These are phyloP conservation scores for Talaromyces liani DNA, from an alignment of 495 filamentous ascomycete genomes.

Conservation along the genomic window DNA sequence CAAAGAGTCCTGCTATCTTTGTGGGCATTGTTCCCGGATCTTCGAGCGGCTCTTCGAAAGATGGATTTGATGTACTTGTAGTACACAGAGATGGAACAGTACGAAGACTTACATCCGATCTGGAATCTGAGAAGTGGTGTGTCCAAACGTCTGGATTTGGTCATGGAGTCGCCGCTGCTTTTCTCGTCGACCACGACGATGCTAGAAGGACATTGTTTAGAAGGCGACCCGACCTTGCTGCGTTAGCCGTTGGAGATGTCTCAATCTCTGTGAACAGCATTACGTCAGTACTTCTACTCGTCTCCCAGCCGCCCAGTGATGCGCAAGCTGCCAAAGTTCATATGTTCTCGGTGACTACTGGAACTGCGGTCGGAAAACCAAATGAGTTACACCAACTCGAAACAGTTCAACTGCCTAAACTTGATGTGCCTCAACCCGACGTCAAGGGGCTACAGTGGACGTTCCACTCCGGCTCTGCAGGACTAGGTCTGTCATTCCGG, in stretches of 20 bases:
- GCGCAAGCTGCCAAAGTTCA: constrained; percentile 32
- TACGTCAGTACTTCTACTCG: constrained; percentile 33
- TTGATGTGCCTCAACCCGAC: constrained; percentile 20
- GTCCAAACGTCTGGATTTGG: constrained; percentile 32
- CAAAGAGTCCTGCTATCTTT: constrained; percentile 33
- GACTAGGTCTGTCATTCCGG: constrained; percentile 35
- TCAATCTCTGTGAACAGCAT: constrained; percentile 19
- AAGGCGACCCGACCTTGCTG: constrained; percentile 33
- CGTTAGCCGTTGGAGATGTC: constrained; percentile 29
- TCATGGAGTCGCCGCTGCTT: constrained; percentile 30
- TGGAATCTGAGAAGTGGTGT: constrained; percentile 36
- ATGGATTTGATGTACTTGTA: constrained; percentile 35
- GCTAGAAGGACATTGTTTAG: constrained; percentile 36
- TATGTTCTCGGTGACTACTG: constrained; percentile 34
- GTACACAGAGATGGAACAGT: constrained; percentile 40
- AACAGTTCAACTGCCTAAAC: constrained; percentile 28
- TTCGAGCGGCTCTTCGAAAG: constrained; percentile 14
- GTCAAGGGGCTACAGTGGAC: constrained; percentile 28
- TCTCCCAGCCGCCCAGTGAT: constrained; percentile 29
- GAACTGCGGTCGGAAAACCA: constrained; percentile 22
- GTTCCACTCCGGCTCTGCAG: constrained; percentile 37
- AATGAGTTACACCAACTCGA: constrained; percentile 33
- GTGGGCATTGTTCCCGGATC: constrained; percentile 30
- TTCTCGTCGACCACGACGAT: constrained; percentile 40
- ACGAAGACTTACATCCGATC: constrained; percentile 31